Conservation (phyloP, 441 rosid species). For the Kokia cookei region DNA sequence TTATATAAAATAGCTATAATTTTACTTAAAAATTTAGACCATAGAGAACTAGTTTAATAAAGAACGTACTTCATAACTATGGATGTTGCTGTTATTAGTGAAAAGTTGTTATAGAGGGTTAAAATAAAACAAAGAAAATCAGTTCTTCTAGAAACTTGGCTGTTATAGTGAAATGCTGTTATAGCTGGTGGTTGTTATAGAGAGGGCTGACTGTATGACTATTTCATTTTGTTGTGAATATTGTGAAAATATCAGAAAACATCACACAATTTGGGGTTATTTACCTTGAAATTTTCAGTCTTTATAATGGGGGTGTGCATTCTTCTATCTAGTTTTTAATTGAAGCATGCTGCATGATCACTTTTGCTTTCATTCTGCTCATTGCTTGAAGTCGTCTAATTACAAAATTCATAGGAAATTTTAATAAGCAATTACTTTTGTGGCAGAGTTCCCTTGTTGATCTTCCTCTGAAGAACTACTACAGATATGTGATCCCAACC, state of each 20-base stretch:
- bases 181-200: too few species aligned
- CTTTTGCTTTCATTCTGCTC: not conserved
- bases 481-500: slow-evolving; percentile 91
- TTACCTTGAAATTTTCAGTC: not conserved
- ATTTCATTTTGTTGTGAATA: not conserved
- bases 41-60: too few species aligned
- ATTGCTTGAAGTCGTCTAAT: not conserved
- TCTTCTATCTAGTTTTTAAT: not conserved
- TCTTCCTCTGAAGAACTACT: slow-evolving; percentile 97
- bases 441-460: slow-evolving; percentile 95
- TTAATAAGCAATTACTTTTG: slow-evolving; percentile 1
- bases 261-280: not conserved
- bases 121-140: too few species aligned
- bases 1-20: too few species aligned
- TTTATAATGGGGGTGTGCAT: not conserved
- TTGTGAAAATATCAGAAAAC: not conserved
- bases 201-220: not conserved
- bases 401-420: not conserved
- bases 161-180: too few species aligned
- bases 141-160: too few species aligned
- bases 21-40: too few species aligned
- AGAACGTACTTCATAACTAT: too few species aligned
- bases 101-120: too few species aligned
- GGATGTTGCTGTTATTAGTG: too few species aligned
- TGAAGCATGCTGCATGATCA: not conserved